phyloP scores from a whole-genome alignment of 495 filamentous ascomycete genomes.

The Penicillium coffeae region DNA sequence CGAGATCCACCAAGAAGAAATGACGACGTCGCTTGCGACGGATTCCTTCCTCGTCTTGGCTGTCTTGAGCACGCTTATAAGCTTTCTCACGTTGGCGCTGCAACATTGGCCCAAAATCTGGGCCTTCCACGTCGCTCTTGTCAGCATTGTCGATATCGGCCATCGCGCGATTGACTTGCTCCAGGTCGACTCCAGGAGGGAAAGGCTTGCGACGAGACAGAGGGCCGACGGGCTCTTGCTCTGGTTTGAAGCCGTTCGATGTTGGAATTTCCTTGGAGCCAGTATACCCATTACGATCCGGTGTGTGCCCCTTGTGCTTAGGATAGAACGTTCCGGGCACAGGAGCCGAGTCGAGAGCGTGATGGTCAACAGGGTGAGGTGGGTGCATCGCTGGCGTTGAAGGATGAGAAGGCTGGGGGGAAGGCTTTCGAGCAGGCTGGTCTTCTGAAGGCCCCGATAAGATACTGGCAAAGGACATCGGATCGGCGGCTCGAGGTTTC shows the following conservation, averaged over 20 bases:
- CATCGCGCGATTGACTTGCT: slow-evolving; percentile 60
- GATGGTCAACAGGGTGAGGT: slow-evolving; percentile 8
- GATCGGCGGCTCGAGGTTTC: slow-evolving; percentile 68
- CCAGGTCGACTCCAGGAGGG: slow-evolving; percentile 49
- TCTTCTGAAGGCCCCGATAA: slow-evolving; percentile 67
- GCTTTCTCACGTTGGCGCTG: slow-evolving; percentile 49
- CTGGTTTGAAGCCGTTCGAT: slow-evolving; percentile 16
- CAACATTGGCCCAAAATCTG: slow-evolving; percentile 58
- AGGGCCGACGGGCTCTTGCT: slow-evolving; percentile 7
- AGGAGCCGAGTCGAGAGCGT: slow-evolving; percentile 23
- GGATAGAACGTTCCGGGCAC: slow-evolving; percentile 22
- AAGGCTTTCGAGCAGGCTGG: slow-evolving; percentile 46
- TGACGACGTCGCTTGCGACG: slow-evolving; percentile 62
- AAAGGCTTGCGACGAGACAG: slow-evolving; percentile 17
- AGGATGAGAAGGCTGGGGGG: slow-evolving; percentile 25
- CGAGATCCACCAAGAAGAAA: slow-evolving; percentile 44
- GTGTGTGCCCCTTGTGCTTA: slow-evolving; percentile 25
- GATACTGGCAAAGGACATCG: slow-evolving; percentile 91
- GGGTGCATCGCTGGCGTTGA: slow-evolving; percentile 22
- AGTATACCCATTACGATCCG: slow-evolving; percentile 18
- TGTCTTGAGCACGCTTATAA: slow-evolving; percentile 58
- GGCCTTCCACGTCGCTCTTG: slow-evolving; percentile 61
- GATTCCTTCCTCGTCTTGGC: slow-evolving; percentile 52
- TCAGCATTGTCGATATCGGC: slow-evolving; percentile 64
- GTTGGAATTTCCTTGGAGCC: slow-evolving; percentile 6